Evolutionary conservation across 768 basidiomycete genomes (phyloP), one percentile per base, ranked within the genome.

Genomic region (Hericium rajendrae): DNA sequence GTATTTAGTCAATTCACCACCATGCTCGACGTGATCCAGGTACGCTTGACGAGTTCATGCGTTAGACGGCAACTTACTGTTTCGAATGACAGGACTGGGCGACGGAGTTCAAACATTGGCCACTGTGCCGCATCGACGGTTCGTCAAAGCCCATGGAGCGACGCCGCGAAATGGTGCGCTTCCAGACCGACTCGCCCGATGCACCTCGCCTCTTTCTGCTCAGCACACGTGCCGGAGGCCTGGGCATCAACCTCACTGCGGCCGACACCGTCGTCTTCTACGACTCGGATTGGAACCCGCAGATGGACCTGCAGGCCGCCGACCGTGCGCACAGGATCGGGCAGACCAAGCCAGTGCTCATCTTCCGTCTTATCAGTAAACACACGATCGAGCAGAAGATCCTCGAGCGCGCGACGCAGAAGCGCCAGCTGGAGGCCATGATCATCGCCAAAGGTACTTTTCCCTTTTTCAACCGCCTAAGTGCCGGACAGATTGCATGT

Each of bases 301-400:
- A 97, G 73, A 94, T 94, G 85, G 95, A 99, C 62, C 76, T 90
- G 2, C 95, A 99, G 72, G 95, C 95, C 0, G 91, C 94, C 68
- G 95, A 97, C 64, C 80, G 95, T 38, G 94, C 94, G 0, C 95
- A 99, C 70, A 83, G 97, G 11, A 97, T 99, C 51, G 95, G 95
- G 1, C 95, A 97, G 72, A 97, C 83, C 28, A 85, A 76, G 62
- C 92, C 93, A 0, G 93, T 97, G 54, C 76, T 97, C 48, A 84
- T 97, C 57, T 95, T 91, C 73, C 79, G 95, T 40, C 76, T 97
- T 3, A 83, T 95, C 39, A 88, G 85, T 20, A 85, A 82, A 5
- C 87, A 94, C 69, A 97, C 93, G 2, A 78, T 99, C 63, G 95
- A 99, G 74, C 88, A 86, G 41, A 88, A 85, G 69, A 93, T 97